Conservation (phyloP, 768 basidiomycete genomes). For the Hygrophoropsis aurantiaca region DNA sequence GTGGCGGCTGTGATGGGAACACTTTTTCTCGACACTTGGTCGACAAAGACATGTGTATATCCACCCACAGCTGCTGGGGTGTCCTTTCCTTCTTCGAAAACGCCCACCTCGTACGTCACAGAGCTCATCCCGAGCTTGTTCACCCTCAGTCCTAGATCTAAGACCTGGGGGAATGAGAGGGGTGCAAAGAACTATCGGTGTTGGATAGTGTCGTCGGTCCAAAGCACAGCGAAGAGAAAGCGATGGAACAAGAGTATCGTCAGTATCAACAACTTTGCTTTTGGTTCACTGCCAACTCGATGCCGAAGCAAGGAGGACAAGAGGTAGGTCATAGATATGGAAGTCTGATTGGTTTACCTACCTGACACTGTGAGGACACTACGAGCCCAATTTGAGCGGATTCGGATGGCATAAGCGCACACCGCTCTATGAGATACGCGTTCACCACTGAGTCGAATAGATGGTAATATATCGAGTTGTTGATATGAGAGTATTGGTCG, state of each 20-base stretch:
- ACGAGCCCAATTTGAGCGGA: constrained; percentile 71
- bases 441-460: constrained; percentile 83
- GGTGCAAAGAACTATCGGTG: constrained; percentile 80
- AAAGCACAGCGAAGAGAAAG: too few species aligned
- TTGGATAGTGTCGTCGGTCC: too few species aligned
- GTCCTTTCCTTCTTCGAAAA: constrained; percentile 47
- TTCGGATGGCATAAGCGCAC: constrained; percentile 50
- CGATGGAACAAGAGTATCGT: too few species aligned
- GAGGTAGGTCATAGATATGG: too few species aligned
- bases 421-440: constrained; percentile 69
- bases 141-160: constrained; percentile 72
- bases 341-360: constrained; percentile 17
- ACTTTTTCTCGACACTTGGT: constrained; percentile 57
- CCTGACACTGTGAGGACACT: constrained; percentile 74
- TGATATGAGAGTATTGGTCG: constrained; percentile 81
- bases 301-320: too few species aligned
- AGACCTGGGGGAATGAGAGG: constrained; percentile 67
- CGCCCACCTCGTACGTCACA: constrained; percentile 76
- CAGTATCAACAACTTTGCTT: too few species aligned
- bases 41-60: constrained; percentile 87
- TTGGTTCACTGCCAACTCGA: too few species aligned
- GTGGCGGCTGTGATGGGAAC: constrained; percentile 41
- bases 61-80: constrained; percentile 45
- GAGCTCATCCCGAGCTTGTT: constrained; percentile 70
- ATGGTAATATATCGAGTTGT: constrained; percentile 80